A percentile compares a stretch with the other conserved stretches of the same genome.
Evolutionary conservation across 345 rosid species (phyloP).

Genomic region (Reutealis trisperma): DNA sequence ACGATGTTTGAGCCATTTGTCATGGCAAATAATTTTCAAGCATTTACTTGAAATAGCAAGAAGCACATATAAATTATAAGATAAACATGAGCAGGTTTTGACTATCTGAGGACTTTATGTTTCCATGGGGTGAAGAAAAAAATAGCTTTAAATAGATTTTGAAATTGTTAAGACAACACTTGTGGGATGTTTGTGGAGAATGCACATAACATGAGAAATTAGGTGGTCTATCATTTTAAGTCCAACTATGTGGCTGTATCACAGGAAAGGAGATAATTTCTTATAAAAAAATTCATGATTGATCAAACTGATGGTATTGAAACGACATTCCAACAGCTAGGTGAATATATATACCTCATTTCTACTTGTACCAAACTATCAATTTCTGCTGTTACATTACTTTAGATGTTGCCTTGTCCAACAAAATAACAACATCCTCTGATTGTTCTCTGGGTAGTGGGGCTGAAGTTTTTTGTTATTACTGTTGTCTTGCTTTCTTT

Average conservation of each 20-base stretch:
- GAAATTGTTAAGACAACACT: not conserved
- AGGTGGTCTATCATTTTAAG: not conserved
- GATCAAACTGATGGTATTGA: not conserved
- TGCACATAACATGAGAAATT: not conserved
- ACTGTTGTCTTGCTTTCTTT: not conserved
- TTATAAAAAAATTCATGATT: not conserved
- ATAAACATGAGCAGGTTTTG: not conserved
- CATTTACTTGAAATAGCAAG: not conserved
- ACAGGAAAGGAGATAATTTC: not conserved
- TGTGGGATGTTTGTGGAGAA: not conserved
- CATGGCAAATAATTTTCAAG: not conserved
- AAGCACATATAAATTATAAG: not conserved
- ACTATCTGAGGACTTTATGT: not conserved
- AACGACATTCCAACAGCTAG: not conserved
- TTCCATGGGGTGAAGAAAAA: not conserved
- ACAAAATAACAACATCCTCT: not conserved
- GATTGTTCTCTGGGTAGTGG: not conserved
- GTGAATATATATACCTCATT: not conserved
- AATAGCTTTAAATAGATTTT: not conserved
- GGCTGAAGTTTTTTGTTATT: not conserved
- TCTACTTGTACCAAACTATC: too few relatives aligned
- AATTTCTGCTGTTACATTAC: not conserved
- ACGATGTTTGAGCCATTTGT: not conserved
- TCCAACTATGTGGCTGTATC: not conserved
- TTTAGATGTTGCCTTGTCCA: slow-evolving; percentile 1